Conservation (phyloP, 495 filamentous ascomycete genomes). For the Penicillium alfredii region DNA sequence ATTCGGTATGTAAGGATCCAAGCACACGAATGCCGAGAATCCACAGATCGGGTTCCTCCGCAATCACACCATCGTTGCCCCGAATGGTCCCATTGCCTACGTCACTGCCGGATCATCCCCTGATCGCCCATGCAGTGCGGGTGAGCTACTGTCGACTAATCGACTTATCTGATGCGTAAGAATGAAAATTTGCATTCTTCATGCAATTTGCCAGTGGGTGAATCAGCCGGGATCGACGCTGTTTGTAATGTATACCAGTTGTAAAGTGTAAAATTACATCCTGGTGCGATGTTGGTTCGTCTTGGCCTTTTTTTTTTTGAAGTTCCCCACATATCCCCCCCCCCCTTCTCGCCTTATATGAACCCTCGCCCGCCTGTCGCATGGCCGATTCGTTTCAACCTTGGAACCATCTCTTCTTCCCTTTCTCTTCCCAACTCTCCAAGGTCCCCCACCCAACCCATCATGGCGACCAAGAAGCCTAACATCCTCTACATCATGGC, state of each 20-base stretch:
- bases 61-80: slow-evolving; percentile 40
- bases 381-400: background rate
- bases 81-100: slow-evolving; percentile 31
- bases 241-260: no score
- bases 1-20: no score
- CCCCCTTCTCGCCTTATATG: slow-evolving; percentile 11
- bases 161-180: no score
- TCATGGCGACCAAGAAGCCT: slow-evolving; percentile 48
- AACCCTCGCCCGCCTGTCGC: slow-evolving; percentile 4
- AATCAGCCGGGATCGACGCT: no score
- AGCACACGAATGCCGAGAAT: no score
- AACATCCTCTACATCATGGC: slow-evolving; percentile 89
- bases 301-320: slow-evolving; percentile 10
- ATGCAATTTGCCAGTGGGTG: no score
- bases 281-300: no score
- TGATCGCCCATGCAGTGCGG: background rate
- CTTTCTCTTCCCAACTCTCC: slow-evolving; percentile 14
- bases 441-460: slow-evolving; percentile 57
- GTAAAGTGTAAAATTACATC: no score
- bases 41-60: no score
- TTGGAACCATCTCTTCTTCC: background rate
- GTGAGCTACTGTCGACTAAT: background rate
- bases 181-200: no score
- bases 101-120: slow-evolving; percentile 10
- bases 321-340: slow-evolving; percentile 17